phyloP scores from a whole-genome alignment of 257 asterid species.

The Solanum rostratum region DNA sequence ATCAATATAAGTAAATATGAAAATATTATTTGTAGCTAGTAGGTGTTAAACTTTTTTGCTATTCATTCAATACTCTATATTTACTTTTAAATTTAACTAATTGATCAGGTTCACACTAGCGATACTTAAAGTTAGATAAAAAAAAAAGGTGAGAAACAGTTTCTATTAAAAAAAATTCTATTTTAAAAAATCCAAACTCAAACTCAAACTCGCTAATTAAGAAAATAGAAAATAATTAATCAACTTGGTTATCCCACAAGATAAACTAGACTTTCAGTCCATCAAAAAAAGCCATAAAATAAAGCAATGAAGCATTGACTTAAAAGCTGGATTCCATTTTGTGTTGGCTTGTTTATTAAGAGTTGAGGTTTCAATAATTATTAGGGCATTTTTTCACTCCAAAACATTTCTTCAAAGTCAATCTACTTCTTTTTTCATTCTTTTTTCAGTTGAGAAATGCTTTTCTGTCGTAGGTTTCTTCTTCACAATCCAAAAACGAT shows the following conservation, averaged over 20 bases:
- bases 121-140: not conserved
- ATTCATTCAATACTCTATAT: not conserved
- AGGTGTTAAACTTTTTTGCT: not conserved
- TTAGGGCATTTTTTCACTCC: not conserved
- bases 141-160: rapidly evolving
- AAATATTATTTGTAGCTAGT: not conserved
- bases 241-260: not conserved
- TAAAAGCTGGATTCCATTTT: not conserved
- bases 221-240: not conserved
- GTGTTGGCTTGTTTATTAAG: not conserved
- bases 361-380: not conserved
- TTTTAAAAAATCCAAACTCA: not conserved
- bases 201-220: not conserved
- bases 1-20: not conserved
- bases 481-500: not conserved
- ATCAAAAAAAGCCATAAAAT: not conserved
- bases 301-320: slow-evolving; percentile 6
- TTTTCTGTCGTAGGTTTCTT: not conserved
- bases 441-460: not conserved
- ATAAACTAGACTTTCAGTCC: not conserved
- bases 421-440: not conserved
- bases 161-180: not conserved
- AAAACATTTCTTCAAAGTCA: slow-evolving; percentile 3
- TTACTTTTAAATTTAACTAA: not conserved
- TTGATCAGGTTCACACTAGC: not conserved